A percentile compares a stretch with the other conserved stretches of the same genome.
phyloP scores from a whole-genome alignment of 345 rosid species.

The Bruguiera gymnorhiza region DNA sequence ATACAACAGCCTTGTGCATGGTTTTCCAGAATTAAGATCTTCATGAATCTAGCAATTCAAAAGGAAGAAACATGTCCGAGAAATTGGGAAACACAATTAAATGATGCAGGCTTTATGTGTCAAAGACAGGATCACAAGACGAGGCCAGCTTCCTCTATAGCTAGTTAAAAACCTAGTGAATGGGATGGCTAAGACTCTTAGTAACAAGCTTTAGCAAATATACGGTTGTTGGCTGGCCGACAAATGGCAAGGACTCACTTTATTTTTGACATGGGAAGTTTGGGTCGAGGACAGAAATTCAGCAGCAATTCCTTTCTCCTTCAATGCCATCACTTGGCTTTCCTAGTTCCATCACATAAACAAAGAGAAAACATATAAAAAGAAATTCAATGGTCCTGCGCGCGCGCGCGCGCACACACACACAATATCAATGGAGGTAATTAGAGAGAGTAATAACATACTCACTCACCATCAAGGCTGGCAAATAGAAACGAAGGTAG shows the following conservation, averaged over 20 bases:
- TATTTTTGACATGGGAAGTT: slow-evolving; percentile 53
- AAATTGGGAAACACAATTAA: not conserved
- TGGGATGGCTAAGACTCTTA: no score
- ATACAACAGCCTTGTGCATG: slow-evolving; percentile 73
- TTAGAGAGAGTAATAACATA: not conserved
- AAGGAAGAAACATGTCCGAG: slow-evolving; percentile 1
- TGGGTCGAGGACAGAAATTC: slow-evolving; percentile 89
- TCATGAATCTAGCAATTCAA: slow-evolving; percentile 61
- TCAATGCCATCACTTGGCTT: slow-evolving; percentile 84
- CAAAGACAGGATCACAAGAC: not conserved
- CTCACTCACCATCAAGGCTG: slow-evolving; percentile 87
- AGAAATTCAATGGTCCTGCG: not conserved
- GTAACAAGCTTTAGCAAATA: no score
- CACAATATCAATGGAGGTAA: not conserved
- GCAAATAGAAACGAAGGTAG: slow-evolving; percentile 23
- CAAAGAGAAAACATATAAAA: not conserved
- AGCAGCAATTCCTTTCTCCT: slow-evolving; percentile 88
- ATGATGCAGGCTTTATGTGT: not conserved
- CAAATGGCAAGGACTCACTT: slow-evolving; percentile 28
- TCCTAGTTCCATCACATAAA: slow-evolving; percentile 38
- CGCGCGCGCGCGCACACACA: not conserved
- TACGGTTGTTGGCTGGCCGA: no score
- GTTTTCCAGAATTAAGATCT: slow-evolving; percentile 87
- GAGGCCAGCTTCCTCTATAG: no score
- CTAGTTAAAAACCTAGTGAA: no score